These are phyloP conservation scores for Lepiota brunneoincarnata DNA, from an alignment of 768 basidiomycete genomes.

Conservation along the genomic window DNA sequence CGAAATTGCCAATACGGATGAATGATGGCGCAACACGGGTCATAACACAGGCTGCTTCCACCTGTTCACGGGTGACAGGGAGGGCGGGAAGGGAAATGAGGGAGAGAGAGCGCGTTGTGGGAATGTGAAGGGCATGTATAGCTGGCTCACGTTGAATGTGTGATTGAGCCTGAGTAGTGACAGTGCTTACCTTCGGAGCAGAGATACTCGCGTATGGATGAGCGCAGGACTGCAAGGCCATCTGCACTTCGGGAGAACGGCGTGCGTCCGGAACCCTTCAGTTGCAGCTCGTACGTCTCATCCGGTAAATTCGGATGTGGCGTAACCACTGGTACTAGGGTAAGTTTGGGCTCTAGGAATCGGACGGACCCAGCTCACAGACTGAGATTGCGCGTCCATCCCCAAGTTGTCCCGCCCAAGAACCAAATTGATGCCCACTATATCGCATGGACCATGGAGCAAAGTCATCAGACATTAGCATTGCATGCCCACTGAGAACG, in stretches of 20 bases:
- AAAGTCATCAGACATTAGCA: slow-evolving; percentile 60
- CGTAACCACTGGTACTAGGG: slow-evolving; percentile 58
- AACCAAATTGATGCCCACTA: slow-evolving; percentile 88
- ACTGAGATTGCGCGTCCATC: slow-evolving; percentile 96
- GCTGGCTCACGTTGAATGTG: slow-evolving; percentile 22
- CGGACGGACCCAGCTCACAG: slow-evolving; percentile 25
- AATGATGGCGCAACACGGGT: slow-evolving; percentile 88
- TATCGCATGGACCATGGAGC: slow-evolving; percentile 89
- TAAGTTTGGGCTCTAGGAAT: not conserved
- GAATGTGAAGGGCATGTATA: slow-evolving; percentile 74
- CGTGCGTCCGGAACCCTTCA: slow-evolving; percentile 93
- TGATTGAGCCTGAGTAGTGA: not conserved
- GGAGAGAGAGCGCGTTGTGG: slow-evolving; percentile 85
- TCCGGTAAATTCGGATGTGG: slow-evolving; percentile 60
- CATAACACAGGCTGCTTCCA: slow-evolving; percentile 70
- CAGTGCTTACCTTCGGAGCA: slow-evolving; percentile 75
- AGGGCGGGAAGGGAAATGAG: slow-evolving; percentile 73
- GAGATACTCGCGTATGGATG: slow-evolving; percentile 91
- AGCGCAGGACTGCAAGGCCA: slow-evolving; percentile 92
- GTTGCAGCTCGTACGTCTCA: slow-evolving; percentile 76
- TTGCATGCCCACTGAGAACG: slow-evolving; percentile 74
- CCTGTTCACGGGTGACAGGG: slow-evolving; percentile 70
- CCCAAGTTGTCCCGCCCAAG: slow-evolving; percentile 92
- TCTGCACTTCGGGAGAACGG: slow-evolving; percentile 93
- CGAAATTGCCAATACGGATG: slow-evolving; percentile 88